phyloP scores from a whole-genome alignment of 108 stramenopile species.

The Discostella pseudostelligera region DNA sequence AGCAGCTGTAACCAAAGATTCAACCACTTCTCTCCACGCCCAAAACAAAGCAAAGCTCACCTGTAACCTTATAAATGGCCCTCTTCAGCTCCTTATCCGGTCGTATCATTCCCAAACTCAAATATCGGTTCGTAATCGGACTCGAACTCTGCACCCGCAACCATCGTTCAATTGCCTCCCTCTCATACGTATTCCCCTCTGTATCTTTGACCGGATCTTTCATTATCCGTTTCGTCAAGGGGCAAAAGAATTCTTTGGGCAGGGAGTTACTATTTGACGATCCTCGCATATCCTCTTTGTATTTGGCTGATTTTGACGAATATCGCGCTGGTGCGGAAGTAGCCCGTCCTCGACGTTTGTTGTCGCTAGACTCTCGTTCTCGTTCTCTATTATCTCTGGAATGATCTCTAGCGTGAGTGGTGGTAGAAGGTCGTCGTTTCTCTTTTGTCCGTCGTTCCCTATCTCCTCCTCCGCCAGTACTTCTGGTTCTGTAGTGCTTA shows the following conservation, averaged over 20 bases:
- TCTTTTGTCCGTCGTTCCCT: slow-evolving; percentile 8
- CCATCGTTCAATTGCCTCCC: slow-evolving; percentile 70
- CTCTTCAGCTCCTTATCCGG: slow-evolving; percentile 47
- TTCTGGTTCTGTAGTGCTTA: neutral
- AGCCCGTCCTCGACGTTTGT: slow-evolving; percentile 18
- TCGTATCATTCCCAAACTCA: slow-evolving; percentile 35
- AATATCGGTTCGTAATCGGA: slow-evolving; percentile 47
- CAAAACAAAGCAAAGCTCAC: too few species aligned
- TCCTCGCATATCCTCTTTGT: neutral
- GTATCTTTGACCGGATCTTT: slow-evolving; percentile 76
- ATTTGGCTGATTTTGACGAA: neutral
- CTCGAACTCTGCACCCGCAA: slow-evolving; percentile 46
- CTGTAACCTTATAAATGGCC: slow-evolving; percentile 32
- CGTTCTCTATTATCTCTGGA: neutral
- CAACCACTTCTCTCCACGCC: too few species aligned
- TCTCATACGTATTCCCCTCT: slow-evolving; percentile 84
- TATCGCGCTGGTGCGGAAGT: slow-evolving; percentile 37
- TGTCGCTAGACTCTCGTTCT: neutral
- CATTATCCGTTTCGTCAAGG: slow-evolving; percentile 70
- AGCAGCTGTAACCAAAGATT: too few species aligned
- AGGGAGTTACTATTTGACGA: slow-evolving; percentile 1
- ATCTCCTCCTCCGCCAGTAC: neutral
- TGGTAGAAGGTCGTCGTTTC: neutral
- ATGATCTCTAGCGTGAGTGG: neutral
- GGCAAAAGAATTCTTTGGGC: slow-evolving; percentile 57